These are phyloP conservation scores for Casuarina glauca DNA, from an alignment of 306 rosid species.

Conservation along the genomic window DNA sequence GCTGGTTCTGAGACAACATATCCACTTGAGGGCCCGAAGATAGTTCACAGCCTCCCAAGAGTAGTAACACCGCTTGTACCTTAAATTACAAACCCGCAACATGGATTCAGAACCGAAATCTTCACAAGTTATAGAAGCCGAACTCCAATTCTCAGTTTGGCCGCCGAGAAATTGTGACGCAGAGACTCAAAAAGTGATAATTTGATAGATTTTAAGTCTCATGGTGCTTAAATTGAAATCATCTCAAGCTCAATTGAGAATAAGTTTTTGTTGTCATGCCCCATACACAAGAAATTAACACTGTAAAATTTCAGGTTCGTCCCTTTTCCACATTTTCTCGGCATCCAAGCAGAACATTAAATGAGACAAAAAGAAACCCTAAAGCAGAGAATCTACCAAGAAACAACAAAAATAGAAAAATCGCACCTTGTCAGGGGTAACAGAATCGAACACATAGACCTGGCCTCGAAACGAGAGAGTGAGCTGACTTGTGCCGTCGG, in stretches of 20 bases:
- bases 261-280: neutral
- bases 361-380: neutral
- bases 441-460: slow-evolving; percentile 84
- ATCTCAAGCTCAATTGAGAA: neutral
- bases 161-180: neutral
- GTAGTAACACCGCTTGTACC: slow-evolving; percentile 87
- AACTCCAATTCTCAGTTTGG: neutral
- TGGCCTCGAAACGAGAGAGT: slow-evolving; percentile 94
- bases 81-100: slow-evolving; percentile 30
- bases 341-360: neutral
- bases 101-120: neutral
- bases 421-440: slow-evolving; percentile 78
- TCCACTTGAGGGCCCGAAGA: slow-evolving; percentile 55
- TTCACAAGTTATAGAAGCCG: neutral
- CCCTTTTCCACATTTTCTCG: neutral
- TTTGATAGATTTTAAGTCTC: slow-evolving; percentile 4
- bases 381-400: slow-evolving; percentile 12
- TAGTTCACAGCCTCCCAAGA: slow-evolving; percentile 79
- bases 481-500: slow-evolving; percentile 74
- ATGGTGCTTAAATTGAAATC: neutral
- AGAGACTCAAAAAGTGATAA: neutral
- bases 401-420: neutral
- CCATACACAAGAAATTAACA: neutral
- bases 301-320: neutral
- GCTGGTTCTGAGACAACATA: slow-evolving; percentile 47